Base-by-base conservation (phyloP, 1,284 basidiomycete genomes). In the Dichomitus squalens region DNA sequence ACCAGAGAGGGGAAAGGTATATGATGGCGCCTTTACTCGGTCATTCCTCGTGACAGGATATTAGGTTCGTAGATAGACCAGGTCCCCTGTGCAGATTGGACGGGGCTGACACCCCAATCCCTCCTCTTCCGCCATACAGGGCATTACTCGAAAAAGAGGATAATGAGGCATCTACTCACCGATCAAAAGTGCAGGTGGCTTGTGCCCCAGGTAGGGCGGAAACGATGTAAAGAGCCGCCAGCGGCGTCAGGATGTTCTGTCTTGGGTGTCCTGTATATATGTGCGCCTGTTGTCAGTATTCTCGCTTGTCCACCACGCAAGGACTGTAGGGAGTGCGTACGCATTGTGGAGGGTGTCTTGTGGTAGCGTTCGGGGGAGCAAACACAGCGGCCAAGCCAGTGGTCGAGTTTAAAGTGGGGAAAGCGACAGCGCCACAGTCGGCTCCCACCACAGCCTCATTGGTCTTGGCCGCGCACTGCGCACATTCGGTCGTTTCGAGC, bases 191-290 rank as follows among this genome's bases (percentile, higher is more conserved):
- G 39, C 47, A 55, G 31, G 35, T 21, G 8, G 54, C 54, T 25
- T 55, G 54, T 6, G 44, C 48, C 18, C 38, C 54, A 25, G 54
- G 54, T 11, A 55, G 21, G 9, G 18, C 5, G n/a, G 48, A 40
- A 23, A 40, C 29, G 21, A 23, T 35, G 18, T 34, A 39, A 14
- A 50, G 25, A 12, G 38, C 49, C 49, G 36, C 49, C 41, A 44
- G 41, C 41, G 41, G 41, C 41, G 18, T 29, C 27, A 44, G 16
- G 18, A 4, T 27, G 25, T n/a, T 44, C 25, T n/a, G 41, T 44
- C 41, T 16, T 44, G 16, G 6, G 41, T 44, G 41, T 44, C 41
- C 41, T 44, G 25, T 14, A 2, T 29, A 29, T 18, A 29, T n/a
- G 25, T 14, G 41, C 25, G 25, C 12, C 12, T 3, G 27, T 18